Evolutionary conservation across 1,284 basidiomycete species (phyloP), one percentile per base, ranked within the genome.

Genomic region (Pascua guehoae): DNA sequence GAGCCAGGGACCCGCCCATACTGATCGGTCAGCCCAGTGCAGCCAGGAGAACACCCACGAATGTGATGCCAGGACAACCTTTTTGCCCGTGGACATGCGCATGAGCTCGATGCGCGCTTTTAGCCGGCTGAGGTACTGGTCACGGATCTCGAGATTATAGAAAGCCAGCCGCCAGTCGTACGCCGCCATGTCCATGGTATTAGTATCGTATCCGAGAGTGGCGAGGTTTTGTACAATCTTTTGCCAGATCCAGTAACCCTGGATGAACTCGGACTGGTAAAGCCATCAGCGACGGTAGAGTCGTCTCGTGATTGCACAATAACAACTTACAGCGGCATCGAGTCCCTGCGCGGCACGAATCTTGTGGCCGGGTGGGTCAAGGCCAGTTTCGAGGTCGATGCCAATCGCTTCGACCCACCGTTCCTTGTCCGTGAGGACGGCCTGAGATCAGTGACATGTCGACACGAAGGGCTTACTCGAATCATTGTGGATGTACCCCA

Each of bases 181-280:
- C 12, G 91, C 86, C 0, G 90, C 90, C 46, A 95, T 82, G 62
- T 88, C 82, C 60, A 96, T 80, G 63, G 92, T 93, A 68, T 94
- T 91, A 3, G 89, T 89, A 67, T 95, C 91, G 68, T 96, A 96
- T 66, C 88, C 88, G 17, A 95, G 83, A 1, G 87, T 89, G 0
- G 94, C 92, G 1, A 98, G 81, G 69, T 97, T 97, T 75, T 97
- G 73, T 12, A 98, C 86, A 54, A 97, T 89, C 77, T 94, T 94
- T 4, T 88, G 88, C 92, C 93, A 97, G 62, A 96, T 87, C 93
- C 93, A 96, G 74, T 92, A 97, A 5, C 91, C 91, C 70, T 89
- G 87, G 55, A 97, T 88, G 71, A 98, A 96, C 68, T 85, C 90
- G 64, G 88, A 91, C 62, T 69, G 47, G 42, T 5, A 32, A 45